A percentile compares a stretch with the other conserved stretches of the same genome.
Evolutionary conservation across 768 basidiomycete species (phyloP).

Genomic region (Serendipita sp.): DNA sequence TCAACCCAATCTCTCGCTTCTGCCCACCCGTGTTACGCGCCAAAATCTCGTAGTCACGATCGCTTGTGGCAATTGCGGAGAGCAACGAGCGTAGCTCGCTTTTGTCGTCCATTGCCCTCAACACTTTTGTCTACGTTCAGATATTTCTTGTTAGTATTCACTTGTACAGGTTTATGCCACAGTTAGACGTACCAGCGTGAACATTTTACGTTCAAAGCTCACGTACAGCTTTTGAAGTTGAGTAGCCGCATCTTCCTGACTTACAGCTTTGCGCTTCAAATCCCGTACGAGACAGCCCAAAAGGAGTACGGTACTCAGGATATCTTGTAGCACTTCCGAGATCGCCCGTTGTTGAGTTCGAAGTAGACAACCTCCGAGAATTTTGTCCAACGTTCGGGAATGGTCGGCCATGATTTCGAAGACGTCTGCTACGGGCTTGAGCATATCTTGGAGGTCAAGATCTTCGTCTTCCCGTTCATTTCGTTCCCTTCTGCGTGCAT

Average conservation of each 20-base stretch:
- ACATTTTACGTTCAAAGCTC: constrained; percentile 40
- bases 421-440: constrained; percentile 39
- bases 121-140: constrained; percentile 38
- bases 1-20: constrained; percentile 37
- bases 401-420: constrained; percentile 57
- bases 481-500: constrained; percentile 4
- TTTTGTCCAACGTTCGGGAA: constrained; percentile 52
- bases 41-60: constrained; percentile 6
- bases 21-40: constrained; percentile 23
- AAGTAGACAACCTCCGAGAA: constrained; percentile 60
- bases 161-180: background rate
- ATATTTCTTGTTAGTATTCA: no score
- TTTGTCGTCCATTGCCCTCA: constrained; percentile 45
- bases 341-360: constrained; percentile 50
- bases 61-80: constrained; percentile 8
- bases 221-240: constrained; percentile 37
- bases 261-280: constrained; percentile 33
- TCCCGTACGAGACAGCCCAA: constrained; percentile 52
- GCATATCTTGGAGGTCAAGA: constrained; percentile 19
- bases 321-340: constrained; percentile 46
- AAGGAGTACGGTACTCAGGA: constrained; percentile 50
- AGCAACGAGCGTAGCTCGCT: constrained; percentile 12
- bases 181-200: constrained; percentile 44
- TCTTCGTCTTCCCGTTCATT: background rate
- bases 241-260: constrained; percentile 51